These are phyloP conservation scores for Trichoderma semiorbis DNA, from an alignment of 2,329 filamentous ascomycete species.

Conservation along the genomic window DNA sequence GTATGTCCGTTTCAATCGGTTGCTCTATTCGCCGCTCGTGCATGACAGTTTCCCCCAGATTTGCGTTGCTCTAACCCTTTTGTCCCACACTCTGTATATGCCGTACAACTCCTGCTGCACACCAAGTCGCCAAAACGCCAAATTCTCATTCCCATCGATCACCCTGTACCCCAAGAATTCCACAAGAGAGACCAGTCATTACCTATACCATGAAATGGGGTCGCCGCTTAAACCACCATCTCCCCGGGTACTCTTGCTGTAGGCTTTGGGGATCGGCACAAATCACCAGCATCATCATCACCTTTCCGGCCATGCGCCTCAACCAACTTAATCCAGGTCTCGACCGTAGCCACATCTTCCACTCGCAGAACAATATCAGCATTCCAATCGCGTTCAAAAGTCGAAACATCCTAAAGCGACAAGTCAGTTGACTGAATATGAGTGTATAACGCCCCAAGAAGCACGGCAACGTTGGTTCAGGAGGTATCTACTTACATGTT, in stretches of 20 bases:
- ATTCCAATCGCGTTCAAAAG: constrained; percentile 40
- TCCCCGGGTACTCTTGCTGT: constrained; percentile 37
- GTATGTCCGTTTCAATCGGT: neutral
- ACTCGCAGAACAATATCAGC: constrained; percentile 36
- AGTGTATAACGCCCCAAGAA: neutral
- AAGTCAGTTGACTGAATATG: neutral
- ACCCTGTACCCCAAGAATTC: neutral
- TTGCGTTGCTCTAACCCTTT: neutral
- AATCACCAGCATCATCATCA: constrained; percentile 34
- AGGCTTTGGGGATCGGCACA: constrained; percentile 42
- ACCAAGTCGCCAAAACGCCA: neutral
- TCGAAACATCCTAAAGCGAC: constrained; percentile 33
- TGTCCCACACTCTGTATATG: neutral
- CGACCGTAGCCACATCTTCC: constrained; percentile 37
- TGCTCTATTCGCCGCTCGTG: neutral
- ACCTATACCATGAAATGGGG: neutral
- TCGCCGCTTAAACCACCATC: constrained; percentile 25
- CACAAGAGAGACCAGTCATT: neutral
- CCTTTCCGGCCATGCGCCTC: constrained; percentile 27
- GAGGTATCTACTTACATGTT: constrained; percentile 36
- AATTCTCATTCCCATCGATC: neutral
- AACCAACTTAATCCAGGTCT: constrained; percentile 28
- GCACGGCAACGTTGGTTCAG: neutral
- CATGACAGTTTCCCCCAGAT: neutral
- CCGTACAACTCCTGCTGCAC: neutral